Evolutionary conservation across 768 basidiomycete genomes (phyloP).

Genomic region (Russula sp.): DNA sequence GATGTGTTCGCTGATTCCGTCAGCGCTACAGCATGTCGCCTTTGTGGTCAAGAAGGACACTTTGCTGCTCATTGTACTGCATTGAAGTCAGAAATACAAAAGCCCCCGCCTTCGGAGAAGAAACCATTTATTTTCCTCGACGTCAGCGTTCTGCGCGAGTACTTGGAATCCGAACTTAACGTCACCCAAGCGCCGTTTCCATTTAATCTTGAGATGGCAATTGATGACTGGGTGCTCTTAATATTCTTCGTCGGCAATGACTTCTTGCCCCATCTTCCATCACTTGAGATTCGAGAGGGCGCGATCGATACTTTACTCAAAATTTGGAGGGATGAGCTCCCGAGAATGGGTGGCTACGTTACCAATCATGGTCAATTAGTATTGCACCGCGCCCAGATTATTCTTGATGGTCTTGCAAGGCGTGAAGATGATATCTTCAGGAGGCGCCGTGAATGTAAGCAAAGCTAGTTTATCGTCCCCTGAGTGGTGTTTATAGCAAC

Average conservation of each 20-base stretch:
- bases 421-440: constrained; percentile 95
- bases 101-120: constrained; percentile 58
- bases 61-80: constrained; percentile 93
- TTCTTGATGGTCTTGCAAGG: constrained; percentile 90
- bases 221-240: constrained; percentile 99
- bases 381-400: constrained; percentile 81
- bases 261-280: constrained; percentile 96
- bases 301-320: constrained; percentile 94
- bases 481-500: constrained; percentile 11
- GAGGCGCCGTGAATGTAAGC: constrained; percentile 77
- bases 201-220: constrained; percentile 91
- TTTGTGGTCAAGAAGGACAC: constrained; percentile 93
- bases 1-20: constrained; percentile 92
- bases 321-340: constrained; percentile 92
- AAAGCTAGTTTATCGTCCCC: neutral
- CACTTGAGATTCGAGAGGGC: constrained; percentile 97
- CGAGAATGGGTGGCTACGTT: constrained; percentile 95
- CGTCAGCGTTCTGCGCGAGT: constrained; percentile 91
- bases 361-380: constrained; percentile 90
- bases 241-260: constrained; percentile 99
- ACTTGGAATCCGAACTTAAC: constrained; percentile 93
- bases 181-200: constrained; percentile 70
- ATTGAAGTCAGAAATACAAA: constrained; percentile 58
- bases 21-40: constrained; percentile 70
- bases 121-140: constrained; percentile 99